Evolutionary conservation across 495 filamentous ascomycete species (phyloP), one percentile per base, ranked within the genome.

Genomic region (Xylaria acuta): DNA sequence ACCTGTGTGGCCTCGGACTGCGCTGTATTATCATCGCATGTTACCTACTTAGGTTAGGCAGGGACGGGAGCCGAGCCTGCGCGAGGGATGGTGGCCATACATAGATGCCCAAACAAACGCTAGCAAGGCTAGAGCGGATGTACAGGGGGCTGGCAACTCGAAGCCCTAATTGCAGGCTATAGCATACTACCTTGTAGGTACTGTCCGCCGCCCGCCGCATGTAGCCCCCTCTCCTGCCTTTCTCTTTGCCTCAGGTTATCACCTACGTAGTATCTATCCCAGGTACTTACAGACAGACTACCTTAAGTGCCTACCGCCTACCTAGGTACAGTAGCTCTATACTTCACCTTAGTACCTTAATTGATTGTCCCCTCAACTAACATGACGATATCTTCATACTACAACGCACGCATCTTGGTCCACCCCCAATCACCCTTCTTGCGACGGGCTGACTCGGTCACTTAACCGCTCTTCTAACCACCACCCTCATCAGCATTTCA

Each of bases 371-470:
- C 30, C 64, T 25, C 34, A 18, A 59, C 34, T 64, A 49, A 64
- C 69, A 71, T 71, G 69, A 71, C 47, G 69, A 71, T 71, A 71
- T 64, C 47, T 64, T 71, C 69, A 71, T 64, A 25, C 30, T 30
- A 70, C 58, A 54, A 64, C 56, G 47, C 47, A 71, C 47, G 41
- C 30, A 71, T 64, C 45, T 43, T 54, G 59, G 41, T 47, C 59
- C 49, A 53, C 43, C 38, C 22, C 59, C 69, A 64, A 64, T 64
- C 34, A 64, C 58, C 32, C 43, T 71, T 54, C 36, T 38, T 64
- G 59, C 34, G 47, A 71, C 68, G 62, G 69, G 69, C 69, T 71
- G 69, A 71, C 69, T 71, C 69, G 59, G 49, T 71, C 47, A 64
- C 60, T 64, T 45, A 71, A 64, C 32, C 60, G 5, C 34, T 34